Evolutionary conservation across 2,329 filamentous ascomycete species (phyloP).

Genomic region (Drechslera avenae): DNA sequence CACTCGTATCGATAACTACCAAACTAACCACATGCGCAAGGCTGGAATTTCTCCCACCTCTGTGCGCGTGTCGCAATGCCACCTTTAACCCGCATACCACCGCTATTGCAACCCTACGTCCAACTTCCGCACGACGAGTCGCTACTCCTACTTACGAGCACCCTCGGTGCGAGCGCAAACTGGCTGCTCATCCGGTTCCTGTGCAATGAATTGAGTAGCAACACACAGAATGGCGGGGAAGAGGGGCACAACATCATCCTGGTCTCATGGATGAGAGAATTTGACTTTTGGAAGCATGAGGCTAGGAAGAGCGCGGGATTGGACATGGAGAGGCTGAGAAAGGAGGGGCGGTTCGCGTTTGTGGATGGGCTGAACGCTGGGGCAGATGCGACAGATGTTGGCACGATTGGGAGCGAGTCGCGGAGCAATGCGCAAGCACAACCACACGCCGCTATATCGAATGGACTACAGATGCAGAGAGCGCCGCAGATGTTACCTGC

Average conservation of each 20-base stretch:
- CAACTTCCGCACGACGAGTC: conserved; percentile 62
- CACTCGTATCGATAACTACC: conserved; percentile 14
- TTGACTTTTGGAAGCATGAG: conserved; percentile 77
- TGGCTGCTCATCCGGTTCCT: conserved; percentile 63
- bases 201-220: conserved; percentile 51
- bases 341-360: conserved; percentile 68
- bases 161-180: conserved; percentile 59
- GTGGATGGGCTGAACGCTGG: conserved; percentile 75
- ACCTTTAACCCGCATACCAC: conserved; percentile 61
- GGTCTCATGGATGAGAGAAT: conserved; percentile 81
- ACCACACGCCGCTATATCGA: neutral
- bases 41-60: conserved; percentile 4
- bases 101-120: conserved; percentile 69
- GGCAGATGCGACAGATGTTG: conserved; percentile 16
- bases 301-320: conserved; percentile 71
- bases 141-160: conserved; percentile 70
- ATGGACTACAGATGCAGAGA: conserved; percentile 1
- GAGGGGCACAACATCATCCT: conserved; percentile 63
- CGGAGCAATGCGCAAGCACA: conserved; percentile 6
- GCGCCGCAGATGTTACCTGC: conserved; percentile 17
- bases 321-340: conserved; percentile 67
- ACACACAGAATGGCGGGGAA: conserved; percentile 34
- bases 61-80: conserved; percentile 32
- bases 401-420: neutral
- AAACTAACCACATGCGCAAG: conserved; percentile 6